Percentiles rank a stretch among this genome's conserved stretches.
These are phyloP conservation scores for Huntiella omanensis DNA, from an alignment of 2,329 filamentous ascomycete species.

Conservation along the genomic window DNA sequence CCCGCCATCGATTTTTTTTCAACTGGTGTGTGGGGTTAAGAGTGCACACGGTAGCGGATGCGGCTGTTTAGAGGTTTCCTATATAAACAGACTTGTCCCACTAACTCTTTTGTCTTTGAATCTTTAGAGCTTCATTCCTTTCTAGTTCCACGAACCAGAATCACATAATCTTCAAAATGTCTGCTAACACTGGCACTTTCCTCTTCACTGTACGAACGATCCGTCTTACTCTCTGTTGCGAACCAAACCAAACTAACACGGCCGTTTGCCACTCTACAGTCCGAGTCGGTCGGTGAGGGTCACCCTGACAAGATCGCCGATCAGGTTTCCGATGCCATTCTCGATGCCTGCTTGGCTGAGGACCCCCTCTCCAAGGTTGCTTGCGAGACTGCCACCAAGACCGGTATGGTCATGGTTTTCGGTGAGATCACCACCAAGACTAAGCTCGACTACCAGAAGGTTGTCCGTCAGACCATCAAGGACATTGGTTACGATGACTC, in stretches of 20 bases:
- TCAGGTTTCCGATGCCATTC: conserved; percentile 94
- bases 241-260: neutral
- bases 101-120: neutral
- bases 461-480: conserved; percentile 88
- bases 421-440: conserved; percentile 98
- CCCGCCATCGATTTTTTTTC: conserved; percentile 4
- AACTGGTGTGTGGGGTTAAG: neutral
- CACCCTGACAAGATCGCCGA: conserved; percentile 97
- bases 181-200: conserved; percentile 48
- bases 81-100: neutral
- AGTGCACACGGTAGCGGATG: no score
- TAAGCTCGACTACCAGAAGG: conserved; percentile 90
- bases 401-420: conserved; percentile 98
- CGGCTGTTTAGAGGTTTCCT: neutral
- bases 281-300: conserved; percentile 75
- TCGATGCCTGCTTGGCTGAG: conserved; percentile 89
- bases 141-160: conserved; percentile 1
- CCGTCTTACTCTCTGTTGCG: neutral
- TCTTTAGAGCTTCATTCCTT: neutral
- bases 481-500: conserved; percentile 98
- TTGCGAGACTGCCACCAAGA: conserved; percentile 99
- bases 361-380: conserved; percentile 97
- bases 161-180: conserved; percentile 32
- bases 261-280: conserved; percentile 25
- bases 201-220: conserved; percentile 51